phyloP scores from a whole-genome alignment of 768 basidiomycete genomes.

The Suillus tomentosus region DNA sequence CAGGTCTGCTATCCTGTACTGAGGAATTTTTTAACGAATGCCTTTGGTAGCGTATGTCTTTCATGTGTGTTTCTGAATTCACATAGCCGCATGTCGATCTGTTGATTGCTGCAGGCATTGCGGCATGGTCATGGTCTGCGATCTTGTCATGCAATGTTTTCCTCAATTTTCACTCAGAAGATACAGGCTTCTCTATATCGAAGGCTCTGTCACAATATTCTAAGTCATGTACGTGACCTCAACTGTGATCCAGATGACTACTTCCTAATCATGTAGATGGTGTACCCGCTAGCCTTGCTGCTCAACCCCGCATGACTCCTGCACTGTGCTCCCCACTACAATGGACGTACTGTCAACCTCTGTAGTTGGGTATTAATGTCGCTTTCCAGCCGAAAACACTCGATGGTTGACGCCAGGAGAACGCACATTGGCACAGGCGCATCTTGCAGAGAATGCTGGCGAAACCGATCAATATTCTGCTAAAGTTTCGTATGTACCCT shows the following conservation, averaged over 20 bases:
- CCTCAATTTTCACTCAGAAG: no score
- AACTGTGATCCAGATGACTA: constrained; percentile 44
- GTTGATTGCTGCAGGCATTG: no score
- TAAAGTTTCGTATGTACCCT: constrained; percentile 49
- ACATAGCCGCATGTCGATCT: constrained; percentile 23
- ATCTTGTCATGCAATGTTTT: no score
- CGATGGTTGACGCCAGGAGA: constrained; percentile 55
- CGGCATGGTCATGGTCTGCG: no score
- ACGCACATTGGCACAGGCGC: constrained; percentile 56
- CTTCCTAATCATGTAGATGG: constrained; percentile 57
- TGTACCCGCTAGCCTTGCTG: no score
- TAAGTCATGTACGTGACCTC: constrained; percentile 44
- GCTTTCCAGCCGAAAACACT: constrained; percentile 57
- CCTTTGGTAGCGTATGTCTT: constrained; percentile 60
- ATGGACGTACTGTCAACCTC: constrained; percentile 16
- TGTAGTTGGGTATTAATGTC: not conserved
- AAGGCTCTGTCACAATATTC: constrained; percentile 46
- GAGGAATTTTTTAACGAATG: constrained; percentile 59
- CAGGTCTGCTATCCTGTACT: constrained; percentile 60
- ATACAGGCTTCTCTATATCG: no score
- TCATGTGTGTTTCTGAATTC: not conserved
- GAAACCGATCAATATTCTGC: constrained; percentile 65
- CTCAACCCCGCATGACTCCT: no score
- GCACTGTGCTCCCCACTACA: no score
- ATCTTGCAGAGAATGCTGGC: constrained; percentile 67